A percentile compares a stretch with the other conserved stretches of the same genome.
phyloP scores from a whole-genome alignment of 768 basidiomycete genomes.

The Chalciporus chontae region DNA sequence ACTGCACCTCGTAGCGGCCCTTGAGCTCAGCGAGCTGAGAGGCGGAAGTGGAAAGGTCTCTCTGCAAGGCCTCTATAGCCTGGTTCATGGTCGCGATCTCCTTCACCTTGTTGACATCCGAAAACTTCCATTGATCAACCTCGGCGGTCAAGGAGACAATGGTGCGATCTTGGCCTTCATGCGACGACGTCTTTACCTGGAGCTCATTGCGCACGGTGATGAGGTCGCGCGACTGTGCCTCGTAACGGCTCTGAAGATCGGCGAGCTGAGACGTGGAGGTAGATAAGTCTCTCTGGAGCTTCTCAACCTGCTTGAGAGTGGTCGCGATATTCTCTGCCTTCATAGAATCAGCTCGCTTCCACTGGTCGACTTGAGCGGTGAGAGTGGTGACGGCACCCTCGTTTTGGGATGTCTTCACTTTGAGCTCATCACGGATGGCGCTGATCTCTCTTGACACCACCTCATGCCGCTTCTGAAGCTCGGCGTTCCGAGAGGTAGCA shows the following conservation, averaged over 20 bases:
- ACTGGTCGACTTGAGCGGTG: background rate
- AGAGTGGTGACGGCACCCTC: background rate
- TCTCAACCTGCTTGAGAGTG: background rate
- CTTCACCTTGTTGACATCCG: background rate
- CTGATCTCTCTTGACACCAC: background rate
- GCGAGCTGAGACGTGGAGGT: background rate
- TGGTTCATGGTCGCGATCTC: background rate
- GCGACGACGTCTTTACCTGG: background rate
- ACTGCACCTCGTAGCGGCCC: background rate
- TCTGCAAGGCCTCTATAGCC: background rate
- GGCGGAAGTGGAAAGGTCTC: background rate
- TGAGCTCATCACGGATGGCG: background rate
- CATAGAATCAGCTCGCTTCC: background rate
- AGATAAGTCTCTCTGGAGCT: background rate
- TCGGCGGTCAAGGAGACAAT: background rate
- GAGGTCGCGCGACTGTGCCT: slow-evolving; percentile 5
- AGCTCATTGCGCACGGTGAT: background rate
- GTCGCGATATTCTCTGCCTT: background rate
- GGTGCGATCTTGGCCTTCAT: background rate
- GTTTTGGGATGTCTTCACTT: slow-evolving; percentile 1
- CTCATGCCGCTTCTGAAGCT: slow-evolving; percentile 4
- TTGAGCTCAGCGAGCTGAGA: background rate
- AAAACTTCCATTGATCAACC: background rate
- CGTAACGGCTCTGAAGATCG: slow-evolving; percentile 1
- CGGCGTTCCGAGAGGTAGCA: background rate